phyloP scores from a whole-genome alignment of 1,284 basidiomycete species.

The Marasmius fiardii region DNA sequence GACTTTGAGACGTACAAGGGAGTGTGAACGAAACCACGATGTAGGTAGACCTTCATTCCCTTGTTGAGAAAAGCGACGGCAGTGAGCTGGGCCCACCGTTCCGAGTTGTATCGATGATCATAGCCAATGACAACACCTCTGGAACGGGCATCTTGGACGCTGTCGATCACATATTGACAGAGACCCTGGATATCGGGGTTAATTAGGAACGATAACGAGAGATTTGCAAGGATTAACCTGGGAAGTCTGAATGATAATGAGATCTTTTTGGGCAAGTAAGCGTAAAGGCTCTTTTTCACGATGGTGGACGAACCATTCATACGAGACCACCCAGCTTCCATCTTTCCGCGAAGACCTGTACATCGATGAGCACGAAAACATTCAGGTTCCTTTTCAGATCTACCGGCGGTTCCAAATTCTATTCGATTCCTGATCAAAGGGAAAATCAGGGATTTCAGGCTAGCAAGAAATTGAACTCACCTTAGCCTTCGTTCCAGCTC shows the following conservation, averaged over 20 bases:
- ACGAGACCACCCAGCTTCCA: slow-evolving; percentile 83
- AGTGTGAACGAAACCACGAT: slow-evolving; percentile 71
- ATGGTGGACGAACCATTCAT: slow-evolving; percentile 61
- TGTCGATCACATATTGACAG: slow-evolving; percentile 61
- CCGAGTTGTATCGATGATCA: slow-evolving; percentile 79
- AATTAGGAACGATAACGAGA: slow-evolving; percentile 1
- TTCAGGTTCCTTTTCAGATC: slow-evolving; percentile 2
- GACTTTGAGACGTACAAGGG: slow-evolving; percentile 58
- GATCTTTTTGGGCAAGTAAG: slow-evolving; percentile 37
- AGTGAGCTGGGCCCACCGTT: slow-evolving; percentile 72
- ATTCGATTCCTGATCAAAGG: slow-evolving; percentile 54
- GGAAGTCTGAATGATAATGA: slow-evolving; percentile 79
- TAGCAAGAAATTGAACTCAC: slow-evolving; percentile 27
- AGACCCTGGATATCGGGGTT: slow-evolving; percentile 50
- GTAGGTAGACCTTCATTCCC: slow-evolving; percentile 69
- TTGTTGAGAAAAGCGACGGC: slow-evolving; percentile 64
- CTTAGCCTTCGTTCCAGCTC: slow-evolving; percentile 61
- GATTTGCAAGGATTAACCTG: slow-evolving; percentile 42
- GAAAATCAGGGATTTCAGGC: slow-evolving; percentile 1
- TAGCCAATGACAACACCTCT: slow-evolving; percentile 79
- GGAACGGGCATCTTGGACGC: slow-evolving; percentile 46
- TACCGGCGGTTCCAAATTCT: slow-evolving; percentile 84
- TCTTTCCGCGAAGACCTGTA: slow-evolving; percentile 71
- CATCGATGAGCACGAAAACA: background rate
- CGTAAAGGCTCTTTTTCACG: too few relatives aligned